Conservation (phyloP, 1,284 basidiomycete species). For the Fomitopsis schrenkii region DNA sequence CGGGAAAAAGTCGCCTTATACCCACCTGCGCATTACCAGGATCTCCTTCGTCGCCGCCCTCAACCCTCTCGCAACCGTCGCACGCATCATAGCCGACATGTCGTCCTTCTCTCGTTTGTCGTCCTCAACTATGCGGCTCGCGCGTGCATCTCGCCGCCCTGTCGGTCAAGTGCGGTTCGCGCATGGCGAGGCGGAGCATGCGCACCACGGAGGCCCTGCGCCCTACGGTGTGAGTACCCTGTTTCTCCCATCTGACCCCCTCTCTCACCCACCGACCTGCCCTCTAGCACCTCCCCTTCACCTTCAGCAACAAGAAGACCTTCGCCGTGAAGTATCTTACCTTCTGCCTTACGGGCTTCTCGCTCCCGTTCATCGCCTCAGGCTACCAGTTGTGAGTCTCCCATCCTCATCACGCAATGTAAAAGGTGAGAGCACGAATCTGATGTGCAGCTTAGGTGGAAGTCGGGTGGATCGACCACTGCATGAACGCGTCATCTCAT, state of each 20-base stretch:
- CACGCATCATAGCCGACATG: not conserved
- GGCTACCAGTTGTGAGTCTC: conserved; percentile 26
- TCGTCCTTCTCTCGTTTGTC: not conserved
- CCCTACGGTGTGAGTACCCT: not conserved
- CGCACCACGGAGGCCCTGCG: not conserved
- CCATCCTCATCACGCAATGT: not conserved
- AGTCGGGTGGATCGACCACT: conserved; percentile 16
- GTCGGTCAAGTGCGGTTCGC: not conserved
- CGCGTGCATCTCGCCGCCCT: not conserved
- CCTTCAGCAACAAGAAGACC: conserved; percentile 18
- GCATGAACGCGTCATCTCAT: conserved; percentile 16
- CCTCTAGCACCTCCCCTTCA: conserved; percentile 27
- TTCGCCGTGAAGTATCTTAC: conserved; percentile 22
- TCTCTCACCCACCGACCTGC: not conserved
- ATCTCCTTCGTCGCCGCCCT: not conserved
- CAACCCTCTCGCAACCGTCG: not conserved
- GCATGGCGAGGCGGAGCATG: not conserved
- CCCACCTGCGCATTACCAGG: not conserved
- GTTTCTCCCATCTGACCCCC: not conserved
- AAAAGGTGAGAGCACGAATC: conserved; percentile 9
- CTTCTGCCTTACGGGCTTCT: conserved; percentile 18
- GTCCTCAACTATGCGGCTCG: not conserved
- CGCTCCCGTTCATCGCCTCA: conserved; percentile 26
- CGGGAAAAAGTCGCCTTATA: not conserved
- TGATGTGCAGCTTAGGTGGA: conserved; percentile 20